A percentile compares a stretch with the other conserved stretches of the same genome.
Evolutionary conservation across 1,284 basidiomycete species (phyloP).

Genomic region (Cryptococcus depauperatus): DNA sequence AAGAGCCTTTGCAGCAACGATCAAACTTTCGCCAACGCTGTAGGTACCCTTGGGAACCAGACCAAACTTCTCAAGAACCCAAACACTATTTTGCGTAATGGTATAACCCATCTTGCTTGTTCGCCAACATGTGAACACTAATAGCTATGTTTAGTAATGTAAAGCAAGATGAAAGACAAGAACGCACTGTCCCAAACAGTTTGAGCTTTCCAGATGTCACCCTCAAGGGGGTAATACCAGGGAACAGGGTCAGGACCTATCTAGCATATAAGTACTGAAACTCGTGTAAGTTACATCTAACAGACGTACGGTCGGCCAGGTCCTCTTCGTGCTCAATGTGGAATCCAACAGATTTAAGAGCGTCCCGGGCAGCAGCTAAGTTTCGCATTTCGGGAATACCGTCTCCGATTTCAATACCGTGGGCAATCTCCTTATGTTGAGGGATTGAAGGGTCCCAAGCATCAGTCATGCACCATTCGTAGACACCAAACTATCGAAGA

Average conservation of each 20-base stretch:
- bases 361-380: constrained; percentile 62
- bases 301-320: constrained; percentile 63
- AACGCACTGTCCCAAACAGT: constrained; percentile 72
- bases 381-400: constrained; percentile 97
- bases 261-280: background rate
- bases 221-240: constrained; percentile 97
- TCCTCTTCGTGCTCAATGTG: constrained; percentile 87
- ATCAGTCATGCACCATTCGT: constrained; percentile 99
- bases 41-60: constrained; percentile 87
- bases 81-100: constrained; percentile 73
- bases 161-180: background rate
- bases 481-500: constrained; percentile 75
- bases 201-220: constrained; percentile 84
- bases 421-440: constrained; percentile 82
- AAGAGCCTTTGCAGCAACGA: constrained; percentile 69
- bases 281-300: constrained; percentile 3
- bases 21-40: constrained; percentile 82
- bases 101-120: constrained; percentile 83
- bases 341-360: constrained; percentile 79
- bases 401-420: constrained; percentile 84
- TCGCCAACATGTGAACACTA: constrained; percentile 69
- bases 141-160: constrained; percentile 3
- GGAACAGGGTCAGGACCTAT: constrained; percentile 59
- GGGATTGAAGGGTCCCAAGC: constrained; percentile 79
- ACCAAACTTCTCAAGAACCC: constrained; percentile 68